Percentiles rank a stretch among this genome's conserved stretches.
These are phyloP conservation scores for Juncus effusus DNA, from an alignment of 176 grass and related monocot genomes.

Conservation along the genomic window DNA sequence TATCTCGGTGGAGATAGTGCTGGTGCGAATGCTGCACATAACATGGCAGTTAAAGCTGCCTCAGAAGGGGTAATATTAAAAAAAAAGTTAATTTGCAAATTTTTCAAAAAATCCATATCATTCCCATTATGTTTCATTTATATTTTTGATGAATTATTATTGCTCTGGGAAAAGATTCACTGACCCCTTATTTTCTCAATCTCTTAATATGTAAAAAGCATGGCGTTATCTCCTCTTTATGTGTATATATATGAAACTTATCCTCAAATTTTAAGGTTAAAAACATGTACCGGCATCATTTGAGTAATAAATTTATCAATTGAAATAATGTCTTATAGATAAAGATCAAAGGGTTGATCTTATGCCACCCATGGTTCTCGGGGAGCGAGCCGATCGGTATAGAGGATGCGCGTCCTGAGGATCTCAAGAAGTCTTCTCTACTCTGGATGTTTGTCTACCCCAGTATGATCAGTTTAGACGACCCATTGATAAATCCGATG, in stretches of 20 bases:
- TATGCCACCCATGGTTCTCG: conserved; percentile 36
- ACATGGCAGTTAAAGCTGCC: conserved; percentile 20
- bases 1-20: conserved; percentile 54
- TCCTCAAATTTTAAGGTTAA: no score
- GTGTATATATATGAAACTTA: no score
- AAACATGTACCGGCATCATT: no score
- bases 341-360: conserved; percentile 30
- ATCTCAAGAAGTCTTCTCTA: neutral
- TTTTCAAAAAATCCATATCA: conserved; percentile 15
- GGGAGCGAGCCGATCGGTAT: conserved; percentile 10
- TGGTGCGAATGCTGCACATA: conserved; percentile 55
- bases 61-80: neutral
- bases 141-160: no score
- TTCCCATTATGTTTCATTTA: neutral
- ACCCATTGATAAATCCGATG: conserved; percentile 52
- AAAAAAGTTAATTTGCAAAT: no score
- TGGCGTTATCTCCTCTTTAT: no score
- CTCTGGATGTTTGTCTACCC: conserved; percentile 42
- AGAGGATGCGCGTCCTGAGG: neutral
- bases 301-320: neutral
- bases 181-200: no score
- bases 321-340: conserved; percentile 29
- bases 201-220: no score
- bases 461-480: conserved; percentile 19
- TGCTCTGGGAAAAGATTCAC: no score